Conservation (phyloP, 2,329 filamentous ascomycete genomes). For the Pseudopyrenochaeta lycopersici region DNA sequence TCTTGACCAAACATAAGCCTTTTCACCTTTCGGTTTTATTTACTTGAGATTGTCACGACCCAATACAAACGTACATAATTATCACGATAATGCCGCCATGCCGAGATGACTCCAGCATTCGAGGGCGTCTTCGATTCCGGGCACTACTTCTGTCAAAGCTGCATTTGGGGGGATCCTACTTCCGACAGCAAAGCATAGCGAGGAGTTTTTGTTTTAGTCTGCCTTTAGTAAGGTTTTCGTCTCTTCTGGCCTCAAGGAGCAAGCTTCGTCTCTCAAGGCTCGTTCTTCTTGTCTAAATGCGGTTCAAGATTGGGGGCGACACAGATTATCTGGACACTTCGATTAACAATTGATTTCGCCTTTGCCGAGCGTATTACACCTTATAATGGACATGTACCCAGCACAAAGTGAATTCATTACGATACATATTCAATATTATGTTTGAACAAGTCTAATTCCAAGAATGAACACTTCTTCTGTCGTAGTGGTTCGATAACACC, state of each 20-base stretch:
- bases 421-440: background rate
- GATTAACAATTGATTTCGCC: too few relatives aligned
- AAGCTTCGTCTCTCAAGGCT: too few relatives aligned
- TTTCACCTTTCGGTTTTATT: background rate
- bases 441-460: background rate
- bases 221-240: background rate
- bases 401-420: too few relatives aligned
- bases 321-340: too few relatives aligned
- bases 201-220: constrained; percentile 23
- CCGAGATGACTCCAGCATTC: constrained; percentile 15
- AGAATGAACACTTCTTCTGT: background rate
- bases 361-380: too few relatives aligned
- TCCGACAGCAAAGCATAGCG: constrained; percentile 37
- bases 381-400: too few relatives aligned
- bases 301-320: too few relatives aligned
- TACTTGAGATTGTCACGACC: background rate
- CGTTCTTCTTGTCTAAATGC: too few relatives aligned
- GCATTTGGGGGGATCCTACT: constrained; percentile 13
- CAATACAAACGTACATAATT: background rate
- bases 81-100: background rate
- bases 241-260: background rate
- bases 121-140: background rate
- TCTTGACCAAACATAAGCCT: background rate
- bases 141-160: background rate
- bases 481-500: background rate